Base-by-base conservation (phyloP, 306 rosid genomes). In the Hylodesmum podocarpum region DNA sequence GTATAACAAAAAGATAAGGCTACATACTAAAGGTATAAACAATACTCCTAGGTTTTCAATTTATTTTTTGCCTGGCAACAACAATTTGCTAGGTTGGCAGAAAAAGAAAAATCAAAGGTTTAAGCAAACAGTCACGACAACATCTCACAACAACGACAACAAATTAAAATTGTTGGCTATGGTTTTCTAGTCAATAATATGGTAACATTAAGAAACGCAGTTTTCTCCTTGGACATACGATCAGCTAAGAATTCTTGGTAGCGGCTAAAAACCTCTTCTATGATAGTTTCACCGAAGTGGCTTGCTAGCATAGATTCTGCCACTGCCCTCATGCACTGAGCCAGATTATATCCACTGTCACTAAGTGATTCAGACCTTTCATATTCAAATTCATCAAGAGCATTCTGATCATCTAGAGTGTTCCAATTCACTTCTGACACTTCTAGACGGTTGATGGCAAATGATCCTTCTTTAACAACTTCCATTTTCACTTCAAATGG, bases 271-370 rank as follows among this genome's bases (percentile, higher is more conserved):
- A 81, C 70, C 21, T 85, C 81, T 1, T 85, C 79, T 40, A 85
- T 88, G 63, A 88, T 83, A 34, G 34, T 66, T 40, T 77, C 84
- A 18, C 87, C 87, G n/a, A 85, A 88, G 15, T 85, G 89, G 21
- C 83, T 72, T 24, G 67, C 9, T 2, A 85, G 25, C 37, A 85
- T 29, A 8, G 89, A 77, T 76, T 83, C 87, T 5, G 72, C 77
- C 67, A 83, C 83, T 15, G 81, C 86, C 25, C 89, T 88, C 71
- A 81, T 75, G 71, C 81, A 75, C 19, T 40, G 77, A 12, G 89
- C 76, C 0, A 80, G 49, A 15, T 55, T 80, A 68, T 85, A 85
- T 73, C 66, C 79, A n/a, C 15, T 40, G 2, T 73, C 63, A 25
- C 33, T 5, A 3, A 44, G 9, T 2, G 67, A 47, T 31, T 75